Base-by-base conservation (phyloP, 1,284 basidiomycete genomes). In the Neotropicomus parvogracilis region DNA sequence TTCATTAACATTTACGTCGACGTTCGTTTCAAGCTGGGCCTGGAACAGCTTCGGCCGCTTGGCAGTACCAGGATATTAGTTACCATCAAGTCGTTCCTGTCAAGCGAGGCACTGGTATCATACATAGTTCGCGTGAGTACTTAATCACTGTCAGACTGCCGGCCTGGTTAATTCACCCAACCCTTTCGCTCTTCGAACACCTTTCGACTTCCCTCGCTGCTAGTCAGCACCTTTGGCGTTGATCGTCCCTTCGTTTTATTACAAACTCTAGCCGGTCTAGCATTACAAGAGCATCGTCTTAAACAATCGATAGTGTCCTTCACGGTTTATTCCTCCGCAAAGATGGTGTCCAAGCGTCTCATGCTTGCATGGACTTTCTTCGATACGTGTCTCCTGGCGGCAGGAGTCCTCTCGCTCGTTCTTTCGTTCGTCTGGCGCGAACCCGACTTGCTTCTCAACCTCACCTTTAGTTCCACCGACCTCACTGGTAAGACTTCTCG, bases 361-460 rank as follows among this genome's bases (percentile, higher is more conserved):
- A 77, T 85, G 70, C 78, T 74, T 48, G 73, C 78, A 54, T 92
- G 88, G 84, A 78, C 73, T 37, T 77, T 81, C 66, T 71, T 90
- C 54, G 85, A 85, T 69, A 52, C 85, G 52, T 75, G 74, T 55
- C 78, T 92, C 47, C 74, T 91, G 34, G 77, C 72, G n/a, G 80
- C 85, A 7, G 88, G 85, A 33, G 70, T 74, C 40, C 54, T 91
- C 44, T 69, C 80, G 16, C 70, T 91, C 52, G 75, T 75, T 38
- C 70, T 90, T 42, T 87, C 88, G 16, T 68, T 90, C 50, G 64
- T 87, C 27, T 91, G 85, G 84, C 75, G 79, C 40, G 70, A 73
- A 40, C 73, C 79, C 8, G 75, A 85, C 59, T 63, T 85, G 31
- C 66, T 91, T 52, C 73, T 85, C 64, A 87, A 88, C 63, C 72